Base-by-base conservation (phyloP, 441 rosid genomes). In the Melastoma candidum region DNA sequence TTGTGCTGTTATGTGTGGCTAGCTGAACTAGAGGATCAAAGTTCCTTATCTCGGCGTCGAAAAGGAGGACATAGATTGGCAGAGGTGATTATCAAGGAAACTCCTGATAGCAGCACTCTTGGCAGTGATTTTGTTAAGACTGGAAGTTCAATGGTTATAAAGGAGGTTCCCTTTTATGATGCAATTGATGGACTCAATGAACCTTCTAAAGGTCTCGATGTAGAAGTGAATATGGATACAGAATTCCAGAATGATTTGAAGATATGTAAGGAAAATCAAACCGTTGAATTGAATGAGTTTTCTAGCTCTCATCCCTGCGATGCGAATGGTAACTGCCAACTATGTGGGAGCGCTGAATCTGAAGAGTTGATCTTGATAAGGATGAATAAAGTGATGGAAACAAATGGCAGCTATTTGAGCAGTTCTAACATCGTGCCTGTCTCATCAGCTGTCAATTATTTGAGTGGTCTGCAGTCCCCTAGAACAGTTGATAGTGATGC, bases 171-270 rank as follows among this genome's bases (percentile, higher is more conserved):
- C 47, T 59, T 46, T 51, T 12, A 48, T 7, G 68, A 59, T 53
- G 53, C 54, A 12, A 55, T 13, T 61, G 66, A 48, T 51, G 61
- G 64, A 24, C 59, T 48, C 61, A 54, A 60, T 69, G 64, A 41
- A 46, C 53, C 58, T 58, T 17, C 41, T 72, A 48, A 51, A 60
- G 58, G 63, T 9, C 10, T 51, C 79, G 59, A 57, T 50, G 80
- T 70, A 59, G 82, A 80, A 63, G 61, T 77, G 71, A 74, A 69
- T 27, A 51, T 78, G 71, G 48, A 72, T 56, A 64, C 56, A 5
- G 62, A 61, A 56, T 57, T 68, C 59, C 62, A 39, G 51, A 29
- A 29, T 29, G 58, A 13, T 17, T 14, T 3, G 53, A 78, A 63
- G 46, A 66, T 49, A 4, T 54, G 47, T 26, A 56, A 51, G 39